These are phyloP conservation scores for Cyclaneusma minus DNA, from an alignment of 2,329 filamentous ascomycete species.

Conservation along the genomic window DNA sequence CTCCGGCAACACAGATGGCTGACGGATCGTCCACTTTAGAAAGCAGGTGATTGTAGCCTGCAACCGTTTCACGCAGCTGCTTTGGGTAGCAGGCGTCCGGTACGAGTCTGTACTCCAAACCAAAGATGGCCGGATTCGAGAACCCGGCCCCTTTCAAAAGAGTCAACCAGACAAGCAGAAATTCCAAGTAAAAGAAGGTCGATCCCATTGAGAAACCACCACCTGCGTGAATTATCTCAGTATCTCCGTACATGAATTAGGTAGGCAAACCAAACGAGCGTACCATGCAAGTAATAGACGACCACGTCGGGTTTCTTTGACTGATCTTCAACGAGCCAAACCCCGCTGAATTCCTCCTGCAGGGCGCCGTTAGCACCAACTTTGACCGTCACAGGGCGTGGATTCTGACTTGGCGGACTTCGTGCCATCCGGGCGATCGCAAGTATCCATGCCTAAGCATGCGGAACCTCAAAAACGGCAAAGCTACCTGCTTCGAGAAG, in stretches of 20 bases:
- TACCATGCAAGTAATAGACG: slow-evolving; percentile 71
- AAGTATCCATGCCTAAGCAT: slow-evolving; percentile 58
- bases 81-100: slow-evolving; percentile 59
- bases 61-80: slow-evolving; percentile 54
- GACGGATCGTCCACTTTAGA: slow-evolving; percentile 36
- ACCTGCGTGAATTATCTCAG: slow-evolving; percentile 25
- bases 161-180: slow-evolving; percentile 56
- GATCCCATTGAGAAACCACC: slow-evolving; percentile 78
- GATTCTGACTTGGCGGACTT: slow-evolving; percentile 35
- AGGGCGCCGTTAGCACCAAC: slow-evolving; percentile 4
- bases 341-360: slow-evolving; percentile 37
- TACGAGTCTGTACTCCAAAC: slow-evolving; percentile 67
- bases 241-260: slow-evolving; percentile 1
- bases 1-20: slow-evolving; percentile 56
- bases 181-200: slow-evolving; percentile 72
- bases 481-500: slow-evolving; percentile 56
- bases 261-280: slow-evolving; percentile 8
- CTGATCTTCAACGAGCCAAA: slow-evolving; percentile 54
- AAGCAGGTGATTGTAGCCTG: slow-evolving; percentile 57
- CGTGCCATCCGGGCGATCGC: slow-evolving; percentile 48
- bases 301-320: slow-evolving; percentile 53
- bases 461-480: slow-evolving; percentile 62
- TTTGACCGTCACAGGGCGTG: too few relatives aligned
- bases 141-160: slow-evolving; percentile 51
- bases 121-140: slow-evolving; percentile 62